Evolutionary conservation across 1,284 basidiomycete species (phyloP).

Genomic region (Pterula multifida): DNA sequence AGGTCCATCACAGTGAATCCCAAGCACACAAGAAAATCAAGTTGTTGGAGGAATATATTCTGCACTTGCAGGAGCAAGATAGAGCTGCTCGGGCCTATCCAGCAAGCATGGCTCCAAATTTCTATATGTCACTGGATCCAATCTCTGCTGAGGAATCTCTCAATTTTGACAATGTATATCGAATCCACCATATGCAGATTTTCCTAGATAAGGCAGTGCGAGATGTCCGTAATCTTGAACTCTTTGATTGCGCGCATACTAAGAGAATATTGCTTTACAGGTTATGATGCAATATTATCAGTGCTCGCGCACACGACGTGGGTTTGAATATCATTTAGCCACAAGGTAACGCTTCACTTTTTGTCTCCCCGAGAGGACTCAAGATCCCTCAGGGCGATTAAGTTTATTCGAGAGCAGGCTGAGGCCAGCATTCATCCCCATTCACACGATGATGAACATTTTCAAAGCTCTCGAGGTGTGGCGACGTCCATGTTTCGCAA

Average conservation of each 20-base stretch:
- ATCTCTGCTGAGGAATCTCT: constrained; percentile 64
- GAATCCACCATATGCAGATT: constrained; percentile 81
- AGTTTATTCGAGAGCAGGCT: constrained; percentile 76
- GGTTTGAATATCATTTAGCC: constrained; percentile 83
- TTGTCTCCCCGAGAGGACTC: constrained; percentile 5
- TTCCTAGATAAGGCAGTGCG: constrained; percentile 74
- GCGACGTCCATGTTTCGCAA: constrained; percentile 53
- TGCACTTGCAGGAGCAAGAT: constrained; percentile 38
- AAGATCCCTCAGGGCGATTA: constrained; percentile 48
- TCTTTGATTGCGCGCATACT: not conserved
- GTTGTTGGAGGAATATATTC: constrained; percentile 51
- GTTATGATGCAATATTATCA: constrained; percentile 87
- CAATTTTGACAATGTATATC: constrained; percentile 84
- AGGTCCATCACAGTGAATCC: constrained; percentile 14
- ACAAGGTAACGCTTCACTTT: constrained; percentile 45
- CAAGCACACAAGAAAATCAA: constrained; percentile 38
- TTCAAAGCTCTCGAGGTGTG: constrained; percentile 30
- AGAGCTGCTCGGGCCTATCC: constrained; percentile 21
- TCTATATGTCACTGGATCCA: constrained; percentile 55
- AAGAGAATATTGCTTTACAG: constrained; percentile 22
- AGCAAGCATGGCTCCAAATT: constrained; percentile 27
- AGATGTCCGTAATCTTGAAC: constrained; percentile 36
- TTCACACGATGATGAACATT: constrained; percentile 15
- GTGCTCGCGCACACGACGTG: constrained; percentile 63
- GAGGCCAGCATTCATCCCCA: constrained; percentile 28